phyloP scores from a whole-genome alignment of 306 rosid genomes.

The Fragaria nilgerrensis region DNA sequence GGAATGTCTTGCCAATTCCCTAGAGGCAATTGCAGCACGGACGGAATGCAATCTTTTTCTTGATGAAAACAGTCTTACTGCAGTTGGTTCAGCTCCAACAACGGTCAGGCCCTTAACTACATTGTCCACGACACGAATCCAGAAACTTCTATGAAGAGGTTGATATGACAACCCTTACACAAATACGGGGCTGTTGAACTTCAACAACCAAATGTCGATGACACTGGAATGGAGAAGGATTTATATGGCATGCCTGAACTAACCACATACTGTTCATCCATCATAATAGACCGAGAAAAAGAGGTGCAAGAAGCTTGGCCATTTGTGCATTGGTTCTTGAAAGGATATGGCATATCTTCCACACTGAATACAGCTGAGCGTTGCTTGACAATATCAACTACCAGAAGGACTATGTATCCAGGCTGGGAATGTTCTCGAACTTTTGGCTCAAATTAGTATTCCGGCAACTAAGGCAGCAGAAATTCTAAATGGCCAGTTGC shows the following conservation, averaged over 20 bases:
- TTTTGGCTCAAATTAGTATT: neutral
- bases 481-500: neutral
- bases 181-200: neutral
- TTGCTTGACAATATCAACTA: neutral
- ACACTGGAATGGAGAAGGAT: neutral
- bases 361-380: neutral
- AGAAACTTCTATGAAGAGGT: neutral
- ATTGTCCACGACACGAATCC: neutral
- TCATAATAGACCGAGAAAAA: neutral
- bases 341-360: neutral
- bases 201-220: neutral
- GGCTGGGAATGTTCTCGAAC: neutral
- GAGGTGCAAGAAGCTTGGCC: slow-evolving; percentile 3
- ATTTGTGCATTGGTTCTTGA: neutral
- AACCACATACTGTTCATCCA: neutral
- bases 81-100: neutral
- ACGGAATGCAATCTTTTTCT: neutral
- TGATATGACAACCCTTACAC: neutral
- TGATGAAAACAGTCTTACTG: neutral
- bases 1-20: neutral
- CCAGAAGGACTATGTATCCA: neutral
- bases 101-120: neutral
- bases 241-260: neutral
- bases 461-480: neutral
- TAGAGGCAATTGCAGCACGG: neutral